These are phyloP conservation scores for Colletotrichum phormii DNA, from an alignment of 2,329 filamentous ascomycete species.

Conservation along the genomic window DNA sequence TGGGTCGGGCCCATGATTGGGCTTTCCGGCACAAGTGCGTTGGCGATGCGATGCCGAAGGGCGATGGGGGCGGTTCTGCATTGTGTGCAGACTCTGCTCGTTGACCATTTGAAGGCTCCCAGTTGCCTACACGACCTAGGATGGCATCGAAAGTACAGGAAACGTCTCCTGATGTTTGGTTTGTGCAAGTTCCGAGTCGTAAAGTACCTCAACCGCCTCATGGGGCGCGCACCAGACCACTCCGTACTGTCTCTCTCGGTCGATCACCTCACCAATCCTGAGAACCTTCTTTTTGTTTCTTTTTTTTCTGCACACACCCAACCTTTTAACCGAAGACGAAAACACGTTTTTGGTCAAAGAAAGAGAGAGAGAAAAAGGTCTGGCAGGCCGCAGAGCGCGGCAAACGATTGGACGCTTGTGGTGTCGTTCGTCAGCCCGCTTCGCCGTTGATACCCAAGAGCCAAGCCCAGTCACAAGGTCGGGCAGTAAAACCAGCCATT, in stretches of 20 bases:
- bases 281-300: background rate
- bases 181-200: background rate
- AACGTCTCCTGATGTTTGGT: slow-evolving; percentile 2
- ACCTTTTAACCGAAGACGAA: background rate
- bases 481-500: slow-evolving; percentile 31
- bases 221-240: background rate
- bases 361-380: background rate
- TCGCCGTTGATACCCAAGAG: slow-evolving; percentile 37
- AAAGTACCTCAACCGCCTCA: background rate
- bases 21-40: slow-evolving; percentile 35
- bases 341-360: background rate
- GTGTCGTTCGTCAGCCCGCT: slow-evolving; percentile 19
- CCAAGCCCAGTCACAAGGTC: slow-evolving; percentile 29
- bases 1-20: slow-evolving; percentile 41
- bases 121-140: slow-evolving; percentile 1
- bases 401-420: slow-evolving; percentile 27
- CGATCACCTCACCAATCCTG: background rate
- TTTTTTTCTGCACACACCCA: slow-evolving; percentile 2
- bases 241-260: background rate
- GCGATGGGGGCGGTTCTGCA: slow-evolving; percentile 20
- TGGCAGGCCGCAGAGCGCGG: background rate
- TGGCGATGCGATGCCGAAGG: slow-evolving; percentile 39
- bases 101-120: slow-evolving; percentile 4
- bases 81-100: slow-evolving; percentile 22
- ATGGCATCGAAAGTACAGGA: background rate